Evolutionary conservation across 2,329 filamentous ascomycete species (phyloP).

Genomic region (Aspergillus japonicus): DNA sequence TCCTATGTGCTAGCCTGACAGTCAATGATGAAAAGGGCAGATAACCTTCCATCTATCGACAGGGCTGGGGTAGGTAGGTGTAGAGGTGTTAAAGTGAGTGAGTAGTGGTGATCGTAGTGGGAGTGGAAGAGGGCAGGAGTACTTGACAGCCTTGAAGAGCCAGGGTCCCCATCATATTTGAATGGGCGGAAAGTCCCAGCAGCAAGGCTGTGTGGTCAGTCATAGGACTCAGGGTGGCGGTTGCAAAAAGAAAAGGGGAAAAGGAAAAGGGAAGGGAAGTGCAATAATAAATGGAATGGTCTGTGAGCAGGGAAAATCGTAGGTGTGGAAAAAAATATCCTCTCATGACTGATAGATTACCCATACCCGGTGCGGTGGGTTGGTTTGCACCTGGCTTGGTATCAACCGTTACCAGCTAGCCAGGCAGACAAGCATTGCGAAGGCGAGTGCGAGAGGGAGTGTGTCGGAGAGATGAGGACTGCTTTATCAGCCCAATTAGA

Average conservation of each 20-base stretch:
- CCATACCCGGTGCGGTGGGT: slow-evolving; percentile 1
- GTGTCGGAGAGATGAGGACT: background rate
- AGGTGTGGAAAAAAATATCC: slow-evolving; percentile 1
- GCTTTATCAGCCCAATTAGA: background rate
- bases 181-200: background rate
- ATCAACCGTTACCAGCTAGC: slow-evolving; percentile 4
- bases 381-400: slow-evolving; percentile 1
- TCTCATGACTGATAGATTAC: slow-evolving; percentile 5
- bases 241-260: slow-evolving; percentile 1
- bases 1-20: background rate
- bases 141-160: background rate
- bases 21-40: background rate
- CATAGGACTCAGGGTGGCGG: background rate
- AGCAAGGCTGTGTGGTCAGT: background rate
- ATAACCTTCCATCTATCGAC: background rate
- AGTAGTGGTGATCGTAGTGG: background rate
- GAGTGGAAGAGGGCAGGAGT: background rate
- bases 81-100: background rate
- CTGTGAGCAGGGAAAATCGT: slow-evolving; percentile 2
- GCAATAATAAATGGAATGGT: background rate
- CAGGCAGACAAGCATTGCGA: background rate
- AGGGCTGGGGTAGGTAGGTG: background rate
- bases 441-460: background rate
- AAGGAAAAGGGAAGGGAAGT: slow-evolving; percentile 1
- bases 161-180: background rate